Evolutionary conservation across 169 alveolate genomes (phyloP).

Genomic region (Plasmodium vivax): DNA sequence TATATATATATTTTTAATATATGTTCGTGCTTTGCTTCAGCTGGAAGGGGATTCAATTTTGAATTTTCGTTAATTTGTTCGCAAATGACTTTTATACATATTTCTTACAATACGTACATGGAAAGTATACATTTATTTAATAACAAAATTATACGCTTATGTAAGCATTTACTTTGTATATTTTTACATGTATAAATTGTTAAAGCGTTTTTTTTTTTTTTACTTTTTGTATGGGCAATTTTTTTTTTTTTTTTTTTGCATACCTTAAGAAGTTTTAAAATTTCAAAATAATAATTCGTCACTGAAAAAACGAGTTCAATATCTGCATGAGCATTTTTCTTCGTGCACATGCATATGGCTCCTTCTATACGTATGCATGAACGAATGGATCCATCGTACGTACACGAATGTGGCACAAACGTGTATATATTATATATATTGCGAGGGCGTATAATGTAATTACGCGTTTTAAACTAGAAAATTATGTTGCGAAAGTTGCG

Average conservation of each 20-base stretch:
- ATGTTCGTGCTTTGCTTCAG: background rate
- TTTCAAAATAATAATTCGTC: background rate
- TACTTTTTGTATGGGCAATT: background rate
- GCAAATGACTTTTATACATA: background rate
- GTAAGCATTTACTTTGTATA: background rate
- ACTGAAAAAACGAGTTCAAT: background rate
- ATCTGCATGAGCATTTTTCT: background rate
- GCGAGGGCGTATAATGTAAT: background rate
- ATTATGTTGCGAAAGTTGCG: background rate
- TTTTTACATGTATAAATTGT: background rate
- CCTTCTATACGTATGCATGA: background rate
- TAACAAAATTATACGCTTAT: background rate
- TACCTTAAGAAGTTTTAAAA: background rate
- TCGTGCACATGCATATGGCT: background rate
- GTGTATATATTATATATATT: background rate
- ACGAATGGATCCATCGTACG: background rate
- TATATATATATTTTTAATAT: background rate
- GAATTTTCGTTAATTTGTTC: background rate
- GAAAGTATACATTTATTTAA: background rate
- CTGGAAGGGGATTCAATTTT: background rate
- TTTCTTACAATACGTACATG: background rate
- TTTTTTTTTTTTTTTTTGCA: slow-evolving; percentile 7
- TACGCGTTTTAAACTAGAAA: background rate
- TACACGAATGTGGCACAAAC: background rate
- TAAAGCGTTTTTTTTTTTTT: background rate